Evolutionary conservation across 1,284 basidiomycete species (phyloP), one percentile per base, ranked within the genome.

Genomic region (Melampsora abietis-canadensis): DNA sequence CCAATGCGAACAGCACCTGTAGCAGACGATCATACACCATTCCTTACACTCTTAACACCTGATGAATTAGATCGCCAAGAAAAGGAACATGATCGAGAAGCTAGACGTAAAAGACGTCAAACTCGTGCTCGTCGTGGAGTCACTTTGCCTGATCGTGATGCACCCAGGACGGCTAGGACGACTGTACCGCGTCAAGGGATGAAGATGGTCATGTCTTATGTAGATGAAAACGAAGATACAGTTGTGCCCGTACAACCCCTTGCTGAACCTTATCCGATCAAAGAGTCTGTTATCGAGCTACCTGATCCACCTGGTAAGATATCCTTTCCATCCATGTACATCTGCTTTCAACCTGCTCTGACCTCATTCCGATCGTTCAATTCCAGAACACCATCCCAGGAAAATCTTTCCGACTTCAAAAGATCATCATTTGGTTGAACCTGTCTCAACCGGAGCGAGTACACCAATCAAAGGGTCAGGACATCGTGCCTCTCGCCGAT

Each of bases 21-120:
- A 40, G 27, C 31, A 14, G 65, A 68, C 37, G 76, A 78, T 19
- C 95, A 88, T 83, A 98, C 94, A 0, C 96, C 96, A 0, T 86
- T 89, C 27, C 90, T 98, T 79, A 89, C 90, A 81, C 90, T 91
- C 80, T 88, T 97, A 80, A 90, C 88, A 79, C 91, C 94, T 77
- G 89, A 90, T 78, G 94, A 97, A 78, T 87, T 97, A 74, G 77
- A 80, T 68, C 85, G 88, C 70, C 89, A 89, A 79, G 95, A 98
- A 82, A 90, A 90, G 81, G 94, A 98, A 78, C 87, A 93, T 69
- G 95, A 97, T 83, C 92, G 92, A 83, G 93, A 98, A 78, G 89
- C 89, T 78, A 87, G 93, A 59, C 87, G 92, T 77, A 92, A 94
- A 83, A 85, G 86, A 76, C 87, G 94, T 63, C 91, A 91, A 78